Base-by-base conservation (phyloP, 169 alveolate species). In the Eimeria sp. region DNA sequence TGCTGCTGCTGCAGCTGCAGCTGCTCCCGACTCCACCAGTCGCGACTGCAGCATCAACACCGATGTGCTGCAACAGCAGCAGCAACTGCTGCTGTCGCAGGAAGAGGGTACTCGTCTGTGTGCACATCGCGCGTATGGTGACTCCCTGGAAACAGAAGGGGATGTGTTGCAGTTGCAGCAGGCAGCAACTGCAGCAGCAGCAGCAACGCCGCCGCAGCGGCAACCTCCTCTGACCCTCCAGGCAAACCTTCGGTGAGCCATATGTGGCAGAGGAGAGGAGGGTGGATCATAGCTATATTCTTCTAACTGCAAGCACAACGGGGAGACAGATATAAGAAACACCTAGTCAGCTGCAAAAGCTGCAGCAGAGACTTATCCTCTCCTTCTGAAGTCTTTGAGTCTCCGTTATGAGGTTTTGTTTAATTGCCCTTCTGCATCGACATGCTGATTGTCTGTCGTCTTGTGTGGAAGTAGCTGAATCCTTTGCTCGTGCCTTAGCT, bases 151-250 rank as follows among this genome's bases (percentile, higher is more conserved):
- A 11, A 75, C 54, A 27, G 91, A 83, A 47, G 61, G 27, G 47
- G 91, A 83, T 27, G 51, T 54, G 75, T 30, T 83, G 91, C 76
- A 83, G 57, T 75, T 83, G 91, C 91, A 83, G 47, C 91, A 83
- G 63, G 91, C 91, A 57, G 91, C 91, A 27, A 27, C 75, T 45
- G 91, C 91, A 54, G 91, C 91, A 43, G 76, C 58, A 16, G 16
- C 51, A 47, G 30, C 51, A 30, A 73, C 25, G 54, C 91, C 7
- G 30, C 72, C 6, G 54, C 91, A 49, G 89, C 89, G 47, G 89
- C 89, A 47, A 22, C 67, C 27, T 22, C n/a, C 47, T 54, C 54
- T 20, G 57, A 27, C 51, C 76, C 91, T 83, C 11, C 54, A 54
- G 75, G 91, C 75, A 75, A 83, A 83, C 63, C 91, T 83, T 1